Evolutionary conservation across 345 rosid species (phyloP), one percentile per base, ranked within the genome.

Genomic region (Moricandia arvensis): DNA sequence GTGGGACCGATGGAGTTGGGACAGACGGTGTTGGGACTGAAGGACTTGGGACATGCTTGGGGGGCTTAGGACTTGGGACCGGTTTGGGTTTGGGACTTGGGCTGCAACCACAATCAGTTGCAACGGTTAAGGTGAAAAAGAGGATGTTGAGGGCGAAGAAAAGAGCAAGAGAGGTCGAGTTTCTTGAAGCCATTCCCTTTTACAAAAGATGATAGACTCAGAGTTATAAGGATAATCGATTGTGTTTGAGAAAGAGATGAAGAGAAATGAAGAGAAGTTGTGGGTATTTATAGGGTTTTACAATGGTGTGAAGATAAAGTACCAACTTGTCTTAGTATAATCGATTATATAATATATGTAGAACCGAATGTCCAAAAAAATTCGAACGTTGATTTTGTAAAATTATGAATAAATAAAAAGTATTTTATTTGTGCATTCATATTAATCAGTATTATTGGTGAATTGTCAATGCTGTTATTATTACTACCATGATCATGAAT

Each of bases 101-200:
- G 58, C 15, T 30, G 59, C 82, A 68, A 12, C 70, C 74, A 61
- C 82, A 68, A 15, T 30, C n/a, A 6, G 69, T 66, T 6, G 82
- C 71, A 27, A 24, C 8, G 35, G 79, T 68, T 57, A 63, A 24
- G 18, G 75, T 74, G 75, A 79, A 74, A 38, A 79, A 74, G 8
- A 79, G 71, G 47, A 79, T 59, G 57, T 68, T 68, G 29, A 79
- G 71, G 1, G 71, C 75, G 10, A 79, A 55, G 82, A 79, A 74
- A 67, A 79, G 71, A 30, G 78, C 71, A 3, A 79, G n/a, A 31
- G 70, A 68, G 45, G 78, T 38, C 55, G 81, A 67, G 59, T 59
- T 72, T 35, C 68, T 78, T 72, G 65, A 72, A 62, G 74, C 78
- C 81, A 78, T 78, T 41, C 1, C 38, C 1, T 54, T 68, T 4